Evolutionary conservation across 2,329 filamentous ascomycete genomes (phyloP), one percentile per base, ranked within the genome.

Genomic region (Lithohypha guttulata): DNA sequence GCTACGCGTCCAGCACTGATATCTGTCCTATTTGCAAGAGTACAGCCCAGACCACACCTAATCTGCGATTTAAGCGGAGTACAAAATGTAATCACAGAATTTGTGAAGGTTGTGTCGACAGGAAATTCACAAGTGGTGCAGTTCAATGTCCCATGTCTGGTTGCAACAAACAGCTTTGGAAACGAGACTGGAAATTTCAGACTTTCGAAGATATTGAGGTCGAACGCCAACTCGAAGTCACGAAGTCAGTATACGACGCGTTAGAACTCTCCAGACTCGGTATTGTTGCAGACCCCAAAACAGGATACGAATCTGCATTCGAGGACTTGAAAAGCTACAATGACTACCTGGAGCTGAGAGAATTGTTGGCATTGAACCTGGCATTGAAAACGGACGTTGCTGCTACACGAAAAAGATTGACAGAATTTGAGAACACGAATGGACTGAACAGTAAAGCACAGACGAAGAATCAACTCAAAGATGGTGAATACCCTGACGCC

Each of bases 41-140:
- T 43, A 84, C 84, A 44, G 84, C 86, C 49, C 96, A 96, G 68
- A 81, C 96, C 55, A 95, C 95, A 68, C 79, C 79, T 45, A 81
- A 86, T 65, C 87, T 98, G 75, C 75, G 81, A 49, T 96, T 98
- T 65, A 81, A 91, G 52, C 87, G 98, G 66, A 95, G 96, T 60
- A 85, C 89, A 6, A 86, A 93, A 69, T 98, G 91, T 73, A 98
- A 98, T 69, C 91, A 98, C 70, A 85, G 85, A 51, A 96, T 98
- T 84, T 98, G 91, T 69, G 81, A 85, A 59, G 87, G 84, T 42
- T 98, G 91, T 66, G 87, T 96, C 28, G 83, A 89, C 61, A 82
- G 89, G 41, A 84, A 96, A 53, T 98, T 96, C 71, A 82, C 81
- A 23, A 28, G 32, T 3, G 91, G 91, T 0, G 91, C 91, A 1